Conservation (phyloP, 164 flowering plant genomes). For the Umbilicus rupestris region DNA sequence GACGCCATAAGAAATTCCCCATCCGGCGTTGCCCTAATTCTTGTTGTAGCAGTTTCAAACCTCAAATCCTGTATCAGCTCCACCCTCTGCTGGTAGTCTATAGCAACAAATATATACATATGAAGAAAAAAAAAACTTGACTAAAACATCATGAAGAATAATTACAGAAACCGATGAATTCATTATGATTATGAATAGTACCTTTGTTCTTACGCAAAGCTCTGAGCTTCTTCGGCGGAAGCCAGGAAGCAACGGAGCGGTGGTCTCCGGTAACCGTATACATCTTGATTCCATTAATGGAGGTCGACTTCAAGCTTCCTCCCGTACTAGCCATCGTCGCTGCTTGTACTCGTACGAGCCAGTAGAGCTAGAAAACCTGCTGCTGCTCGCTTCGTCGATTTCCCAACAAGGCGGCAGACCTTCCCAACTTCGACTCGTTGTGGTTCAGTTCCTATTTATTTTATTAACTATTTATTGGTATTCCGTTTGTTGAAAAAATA, state of each 20-base stretch:
- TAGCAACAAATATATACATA: too few species aligned
- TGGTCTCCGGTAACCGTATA: conserved; percentile 52
- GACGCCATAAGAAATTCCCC: conserved; percentile 86
- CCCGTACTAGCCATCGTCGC: conserved; percentile 35
- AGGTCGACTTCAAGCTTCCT: conserved; percentile 57
- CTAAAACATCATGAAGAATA: too few species aligned
- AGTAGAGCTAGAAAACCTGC: too few species aligned
- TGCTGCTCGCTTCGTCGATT: too few species aligned
- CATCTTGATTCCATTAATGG: conserved; percentile 74
- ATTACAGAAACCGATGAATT: neutral
- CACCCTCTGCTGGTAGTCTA: conserved; percentile 66
- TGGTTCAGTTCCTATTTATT: too few species aligned
- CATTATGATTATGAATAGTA: conserved; percentile 6
- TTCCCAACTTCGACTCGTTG: too few species aligned
- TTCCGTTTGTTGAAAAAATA: too few species aligned
- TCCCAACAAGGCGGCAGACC: too few species aligned
- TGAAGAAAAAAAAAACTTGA: too few species aligned
- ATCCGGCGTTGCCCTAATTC: conserved; percentile 72
- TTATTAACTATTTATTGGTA: too few species aligned
- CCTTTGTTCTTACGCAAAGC: conserved; percentile 67
- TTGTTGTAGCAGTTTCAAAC: conserved; percentile 82
- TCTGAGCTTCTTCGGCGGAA: conserved; percentile 57
- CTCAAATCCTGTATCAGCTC: conserved; percentile 82
- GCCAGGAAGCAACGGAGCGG: conserved; percentile 60
- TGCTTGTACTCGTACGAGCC: neutral